Conservation (phyloP, 2,329 filamentous ascomycete species). For the Pseudocercospora macadamiae region DNA sequence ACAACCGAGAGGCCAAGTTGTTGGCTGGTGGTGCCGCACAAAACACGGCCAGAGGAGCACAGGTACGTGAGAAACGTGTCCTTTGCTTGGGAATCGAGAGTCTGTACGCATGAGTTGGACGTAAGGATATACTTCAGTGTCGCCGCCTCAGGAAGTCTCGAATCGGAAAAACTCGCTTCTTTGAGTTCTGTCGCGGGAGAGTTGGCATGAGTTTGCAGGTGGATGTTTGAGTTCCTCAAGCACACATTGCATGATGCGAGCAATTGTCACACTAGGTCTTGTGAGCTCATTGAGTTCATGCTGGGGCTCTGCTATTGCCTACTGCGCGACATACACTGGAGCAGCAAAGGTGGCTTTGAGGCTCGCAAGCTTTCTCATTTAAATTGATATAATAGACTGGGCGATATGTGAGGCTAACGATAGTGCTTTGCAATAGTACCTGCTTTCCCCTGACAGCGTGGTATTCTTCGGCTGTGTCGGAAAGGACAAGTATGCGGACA, state of each 20-base stretch:
- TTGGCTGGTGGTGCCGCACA: slow-evolving; percentile 96
- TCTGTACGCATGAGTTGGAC: neutral
- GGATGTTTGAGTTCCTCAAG: neutral
- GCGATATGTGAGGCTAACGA: slow-evolving; percentile 15
- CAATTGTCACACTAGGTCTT: neutral
- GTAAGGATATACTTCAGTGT: neutral
- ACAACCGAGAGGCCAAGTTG: slow-evolving; percentile 89
- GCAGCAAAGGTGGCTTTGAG: neutral
- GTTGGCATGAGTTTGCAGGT: slow-evolving; percentile 8
- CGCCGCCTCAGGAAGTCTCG: neutral
- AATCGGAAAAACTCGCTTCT: neutral
- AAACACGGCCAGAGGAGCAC: slow-evolving; percentile 93
- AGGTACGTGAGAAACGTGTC: slow-evolving; percentile 50
- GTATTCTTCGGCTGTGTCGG: slow-evolving; percentile 94
- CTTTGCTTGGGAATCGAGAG: neutral
- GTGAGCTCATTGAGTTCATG: neutral
- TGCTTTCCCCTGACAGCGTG: slow-evolving; percentile 85
- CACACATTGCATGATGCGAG: neutral
- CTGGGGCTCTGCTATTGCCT: neutral
- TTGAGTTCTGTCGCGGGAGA: slow-evolving; percentile 1
- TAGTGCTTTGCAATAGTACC: slow-evolving; percentile 61
- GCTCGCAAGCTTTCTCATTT: neutral
- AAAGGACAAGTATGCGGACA: slow-evolving; percentile 92
- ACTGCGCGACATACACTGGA: neutral
- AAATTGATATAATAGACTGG: neutral